These are phyloP conservation scores for Phascolomyces articulosus DNA, from an alignment of 371 early-diverging fungal genomes.

Conservation along the genomic window DNA sequence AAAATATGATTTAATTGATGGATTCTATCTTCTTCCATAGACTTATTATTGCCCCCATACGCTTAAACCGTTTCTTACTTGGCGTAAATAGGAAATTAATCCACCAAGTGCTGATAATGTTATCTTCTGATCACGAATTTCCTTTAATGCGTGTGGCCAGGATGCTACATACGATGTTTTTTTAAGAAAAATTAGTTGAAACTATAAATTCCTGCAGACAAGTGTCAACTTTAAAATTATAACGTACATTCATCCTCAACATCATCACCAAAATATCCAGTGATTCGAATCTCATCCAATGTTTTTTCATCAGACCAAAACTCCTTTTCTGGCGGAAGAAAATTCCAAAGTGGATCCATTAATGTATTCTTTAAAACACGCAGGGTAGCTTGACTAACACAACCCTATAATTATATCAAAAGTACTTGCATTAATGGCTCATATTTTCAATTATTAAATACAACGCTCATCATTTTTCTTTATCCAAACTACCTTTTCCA, in stretches of 20 bases:
- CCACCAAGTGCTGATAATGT: slow-evolving; percentile 81
- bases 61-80: slow-evolving; percentile 32
- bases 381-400: slow-evolving; percentile 63
- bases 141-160: slow-evolving; percentile 50
- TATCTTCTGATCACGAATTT: slow-evolving; percentile 35
- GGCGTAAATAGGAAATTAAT: slow-evolving; percentile 75
- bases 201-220: too few relatives aligned
- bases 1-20: too few relatives aligned
- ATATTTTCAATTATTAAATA: too few relatives aligned
- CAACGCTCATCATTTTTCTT: not conserved
- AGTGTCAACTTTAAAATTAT: not conserved
- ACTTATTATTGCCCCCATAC: too few relatives aligned
- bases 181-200: too few relatives aligned
- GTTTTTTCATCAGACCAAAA: slow-evolving; percentile 84
- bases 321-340: slow-evolving; percentile 74
- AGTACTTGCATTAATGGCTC: too few relatives aligned
- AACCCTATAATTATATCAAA: slow-evolving; percentile 37
- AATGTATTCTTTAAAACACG: slow-evolving; percentile 76
- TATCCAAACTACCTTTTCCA: slow-evolving; percentile 61
- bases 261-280: slow-evolving; percentile 67
- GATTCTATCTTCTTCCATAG: too few relatives aligned
- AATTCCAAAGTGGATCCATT: slow-evolving; percentile 68
- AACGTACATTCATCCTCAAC: not conserved
- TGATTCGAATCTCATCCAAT: slow-evolving; percentile 65
- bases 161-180: slow-evolving; percentile 18